Conservation (phyloP, 2,329 filamentous ascomycete genomes). For the Thelonectria discophora region DNA sequence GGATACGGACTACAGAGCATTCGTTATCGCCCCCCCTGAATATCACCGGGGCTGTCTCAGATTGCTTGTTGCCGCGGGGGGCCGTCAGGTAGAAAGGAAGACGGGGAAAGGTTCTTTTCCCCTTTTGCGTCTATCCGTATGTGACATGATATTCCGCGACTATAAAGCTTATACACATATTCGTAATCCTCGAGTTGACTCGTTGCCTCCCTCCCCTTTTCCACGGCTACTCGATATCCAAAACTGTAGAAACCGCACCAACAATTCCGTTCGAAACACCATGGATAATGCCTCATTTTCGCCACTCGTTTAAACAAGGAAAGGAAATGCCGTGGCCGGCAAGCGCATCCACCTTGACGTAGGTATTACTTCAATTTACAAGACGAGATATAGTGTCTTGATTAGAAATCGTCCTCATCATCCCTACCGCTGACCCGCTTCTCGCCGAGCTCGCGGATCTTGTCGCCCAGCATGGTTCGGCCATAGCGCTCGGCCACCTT, state of each 20-base stretch:
- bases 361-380: neutral
- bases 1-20: neutral
- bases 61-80: no score
- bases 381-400: neutral
- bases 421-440: slow-evolving; percentile 68
- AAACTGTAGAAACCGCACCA: neutral
- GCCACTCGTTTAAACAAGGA: neutral
- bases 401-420: slow-evolving; percentile 61
- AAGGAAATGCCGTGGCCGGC: neutral
- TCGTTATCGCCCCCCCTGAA: neutral
- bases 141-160: no score
- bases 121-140: neutral
- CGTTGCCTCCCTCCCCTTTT: neutral
- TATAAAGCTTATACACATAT: neutral
- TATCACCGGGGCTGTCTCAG: neutral
- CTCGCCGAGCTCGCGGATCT: slow-evolving; percentile 89
- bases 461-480: slow-evolving; percentile 80
- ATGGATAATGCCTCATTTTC: neutral
- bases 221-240: neutral
- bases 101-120: neutral
- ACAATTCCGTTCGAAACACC: neutral
- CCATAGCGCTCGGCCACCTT: slow-evolving; percentile 91
- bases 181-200: neutral
- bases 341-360: neutral
- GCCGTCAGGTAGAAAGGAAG: neutral